Conservation (phyloP, 768 basidiomycete species). For the Suillus occidentalis region DNA sequence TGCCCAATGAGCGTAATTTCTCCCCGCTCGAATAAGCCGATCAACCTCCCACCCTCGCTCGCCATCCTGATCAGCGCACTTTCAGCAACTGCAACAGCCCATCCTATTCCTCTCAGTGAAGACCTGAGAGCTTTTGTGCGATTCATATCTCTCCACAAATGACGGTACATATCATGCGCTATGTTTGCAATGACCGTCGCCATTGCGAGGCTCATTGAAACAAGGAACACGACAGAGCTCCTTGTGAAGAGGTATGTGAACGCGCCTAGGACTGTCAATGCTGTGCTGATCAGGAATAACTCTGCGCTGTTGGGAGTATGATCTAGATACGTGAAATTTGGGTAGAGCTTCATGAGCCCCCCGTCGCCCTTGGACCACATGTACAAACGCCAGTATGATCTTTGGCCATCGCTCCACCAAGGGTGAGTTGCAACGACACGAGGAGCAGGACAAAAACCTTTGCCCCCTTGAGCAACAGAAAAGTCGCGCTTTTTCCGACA, state of each 20-base stretch:
- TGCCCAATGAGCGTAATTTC: constrained; percentile 39
- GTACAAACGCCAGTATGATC: constrained; percentile 53
- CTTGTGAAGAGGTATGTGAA: constrained; percentile 17
- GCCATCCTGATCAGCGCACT: constrained; percentile 51
- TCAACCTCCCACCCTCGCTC: constrained; percentile 48
- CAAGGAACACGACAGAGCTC: constrained; percentile 7
- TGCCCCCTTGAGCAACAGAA: constrained; percentile 33
- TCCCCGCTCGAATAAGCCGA: constrained; percentile 44
- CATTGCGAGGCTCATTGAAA: constrained; percentile 25
- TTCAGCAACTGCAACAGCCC: constrained; percentile 47
- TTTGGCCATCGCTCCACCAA: constrained; percentile 51
- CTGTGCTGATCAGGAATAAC: constrained; percentile 31
- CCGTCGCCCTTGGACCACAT: constrained; percentile 64
- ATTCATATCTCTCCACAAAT: constrained; percentile 43
- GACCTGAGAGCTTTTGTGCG: constrained; percentile 35
- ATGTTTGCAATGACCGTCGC: constrained; percentile 42
- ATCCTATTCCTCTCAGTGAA: constrained; percentile 33
- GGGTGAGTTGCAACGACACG: constrained; percentile 53
- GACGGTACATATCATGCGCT: constrained; percentile 49
- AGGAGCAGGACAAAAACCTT: constrained; percentile 51
- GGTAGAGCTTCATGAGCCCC: constrained; percentile 46
- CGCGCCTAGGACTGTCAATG: constrained; percentile 15
- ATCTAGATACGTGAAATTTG: constrained; percentile 46
- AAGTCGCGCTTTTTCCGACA: constrained; percentile 46
- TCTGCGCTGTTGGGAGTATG: constrained; percentile 52